Evolutionary conservation across 75 land plant species (phyloP).

Genomic region (Sequoia sempervirens): DNA sequence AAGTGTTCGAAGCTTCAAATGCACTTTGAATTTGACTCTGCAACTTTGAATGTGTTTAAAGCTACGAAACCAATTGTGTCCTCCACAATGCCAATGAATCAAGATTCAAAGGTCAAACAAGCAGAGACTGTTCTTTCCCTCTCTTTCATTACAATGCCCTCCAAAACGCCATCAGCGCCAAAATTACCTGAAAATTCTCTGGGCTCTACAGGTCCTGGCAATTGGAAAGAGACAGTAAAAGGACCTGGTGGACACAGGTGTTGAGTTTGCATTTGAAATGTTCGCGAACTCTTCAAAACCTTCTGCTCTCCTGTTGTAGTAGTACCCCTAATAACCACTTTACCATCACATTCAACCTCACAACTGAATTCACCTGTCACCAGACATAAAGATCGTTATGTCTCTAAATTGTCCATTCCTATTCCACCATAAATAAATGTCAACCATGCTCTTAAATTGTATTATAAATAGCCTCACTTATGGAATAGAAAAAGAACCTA

Average conservation of each 20-base stretch:
- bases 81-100: not conserved
- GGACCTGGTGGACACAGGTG: constrained; percentile 69
- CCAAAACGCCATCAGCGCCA: constrained; percentile 65
- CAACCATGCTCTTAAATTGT: not conserved
- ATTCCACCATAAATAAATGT: not conserved
- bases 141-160: constrained; percentile 49
- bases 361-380: constrained; percentile 68
- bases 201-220: constrained; percentile 76
- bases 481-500: constrained; percentile 21
- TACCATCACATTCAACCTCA: constrained; percentile 73
- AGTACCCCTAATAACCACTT: constrained; percentile 61
- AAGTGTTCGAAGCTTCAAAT: not conserved
- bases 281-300: constrained; percentile 29
- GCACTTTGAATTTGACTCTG: not conserved
- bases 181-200: constrained; percentile 56
- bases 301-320: constrained; percentile 62
- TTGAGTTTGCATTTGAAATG: constrained; percentile 69
- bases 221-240: constrained; percentile 59
- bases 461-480: not conserved
- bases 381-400: constrained; percentile 3
- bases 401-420: not conserved
- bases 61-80: not conserved
- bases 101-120: constrained; percentile 7
- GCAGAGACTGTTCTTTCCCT: constrained; percentile 17
- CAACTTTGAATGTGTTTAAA: not conserved